These are phyloP conservation scores for Dissophora ornata DNA, from an alignment of 192 early-diverging fungal genomes.

Conservation along the genomic window DNA sequence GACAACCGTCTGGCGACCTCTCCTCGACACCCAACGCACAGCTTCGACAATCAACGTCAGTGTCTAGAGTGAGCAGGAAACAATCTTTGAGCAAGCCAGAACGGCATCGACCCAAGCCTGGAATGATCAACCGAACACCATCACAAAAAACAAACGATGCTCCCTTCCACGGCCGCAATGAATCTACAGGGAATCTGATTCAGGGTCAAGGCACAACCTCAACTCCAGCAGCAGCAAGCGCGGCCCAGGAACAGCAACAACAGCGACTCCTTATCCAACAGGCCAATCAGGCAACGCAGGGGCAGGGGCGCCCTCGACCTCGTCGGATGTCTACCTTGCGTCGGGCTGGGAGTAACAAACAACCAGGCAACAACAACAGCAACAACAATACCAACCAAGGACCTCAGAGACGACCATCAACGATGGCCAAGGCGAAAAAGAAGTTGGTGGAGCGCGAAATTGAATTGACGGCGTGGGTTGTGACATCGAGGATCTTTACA, in stretches of 20 bases:
- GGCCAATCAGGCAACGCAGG: constrained; percentile 29
- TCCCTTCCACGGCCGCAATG: constrained; percentile 19
- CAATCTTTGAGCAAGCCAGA: constrained; percentile 63
- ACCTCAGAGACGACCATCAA: constrained; percentile 30
- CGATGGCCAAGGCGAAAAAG: constrained; percentile 25
- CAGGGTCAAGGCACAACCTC: constrained; percentile 9
- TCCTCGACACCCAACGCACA: too few species aligned
- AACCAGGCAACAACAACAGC: constrained; percentile 10
- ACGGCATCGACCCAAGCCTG: constrained; percentile 59
- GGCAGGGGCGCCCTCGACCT: constrained; percentile 19
- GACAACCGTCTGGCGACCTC: too few species aligned
- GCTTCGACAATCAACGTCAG: too few species aligned
- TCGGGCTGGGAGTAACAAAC: constrained; percentile 25
- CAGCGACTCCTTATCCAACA: constrained; percentile 37
- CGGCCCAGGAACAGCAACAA: constrained; percentile 37
- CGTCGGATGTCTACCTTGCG: constrained; percentile 37
- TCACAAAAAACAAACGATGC: constrained; percentile 30
- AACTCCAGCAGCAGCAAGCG: constrained; percentile 12
- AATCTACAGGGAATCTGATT: constrained; percentile 41
- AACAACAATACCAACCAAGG: constrained; percentile 22
- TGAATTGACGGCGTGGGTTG: constrained; percentile 48
- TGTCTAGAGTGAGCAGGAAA: constrained; percentile 35
- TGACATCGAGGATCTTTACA: constrained; percentile 58
- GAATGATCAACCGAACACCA: constrained; percentile 57
- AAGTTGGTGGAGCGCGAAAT: constrained; percentile 32